Base-by-base conservation (phyloP, 139 green algal species). In the Chlamydomonas sp. region DNA sequence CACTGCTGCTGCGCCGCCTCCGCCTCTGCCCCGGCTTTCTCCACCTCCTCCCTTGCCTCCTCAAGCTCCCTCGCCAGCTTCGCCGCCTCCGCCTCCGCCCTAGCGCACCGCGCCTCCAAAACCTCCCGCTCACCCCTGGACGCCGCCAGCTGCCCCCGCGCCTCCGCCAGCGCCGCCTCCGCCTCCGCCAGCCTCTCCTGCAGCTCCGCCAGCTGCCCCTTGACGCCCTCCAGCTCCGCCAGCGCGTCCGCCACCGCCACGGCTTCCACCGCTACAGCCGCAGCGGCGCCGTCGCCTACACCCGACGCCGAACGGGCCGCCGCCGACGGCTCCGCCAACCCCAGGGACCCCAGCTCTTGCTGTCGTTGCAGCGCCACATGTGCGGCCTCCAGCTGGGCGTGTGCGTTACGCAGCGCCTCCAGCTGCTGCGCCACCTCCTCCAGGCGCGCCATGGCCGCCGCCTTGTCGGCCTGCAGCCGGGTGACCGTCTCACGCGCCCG, bases 381-480 rank as follows among this genome's bases (percentile, higher is more conserved):
- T 7, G 63, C n/a, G 61, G 83, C 83, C 83, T 75, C 83, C 5
- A 87, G 62, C 61, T 80, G 73, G 10, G 49, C 61, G 49, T 87
- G 80, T 4, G 62, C n/a, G 4, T 62, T 31, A 5, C 5, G 10
- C 6, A 81, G 31, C 12, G 57, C 83, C 63, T n/a, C 72, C 72
- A 81, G 14, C 63, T 80, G 17, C 62, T 71, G 60, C 72, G 68
- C 69, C 3, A 10, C 14, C 83, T 87, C 83, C 73, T 87, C 83
- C 72, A 76, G 20, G 62, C 73, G 63, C 4, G 72, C 58, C 17
- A 31, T 31, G 62, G 73, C 63, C 2, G 76, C 63, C 31, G 78
- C 62, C 73, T 75, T 80, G 5, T 87, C 83, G 2, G 83, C 49
- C 83, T 87, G 83, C 49, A 87, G 4, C 17, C 83, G 83, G 2